Conservation (phyloP, 768 basidiomycete genomes). For the Mycena venus region DNA sequence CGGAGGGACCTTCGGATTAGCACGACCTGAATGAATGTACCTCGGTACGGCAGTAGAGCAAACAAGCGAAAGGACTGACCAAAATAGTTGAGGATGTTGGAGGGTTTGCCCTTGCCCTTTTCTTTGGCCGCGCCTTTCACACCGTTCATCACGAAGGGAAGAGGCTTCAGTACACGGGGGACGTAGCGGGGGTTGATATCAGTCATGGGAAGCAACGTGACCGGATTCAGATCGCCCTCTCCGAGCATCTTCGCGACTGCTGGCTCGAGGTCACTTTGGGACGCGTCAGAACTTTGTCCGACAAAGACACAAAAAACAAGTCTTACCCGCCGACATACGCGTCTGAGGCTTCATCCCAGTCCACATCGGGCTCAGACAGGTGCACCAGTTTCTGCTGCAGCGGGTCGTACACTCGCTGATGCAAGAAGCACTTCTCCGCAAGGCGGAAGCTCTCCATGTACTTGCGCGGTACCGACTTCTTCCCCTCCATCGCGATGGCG, state of each 20-base stretch:
- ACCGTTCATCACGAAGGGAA: constrained; percentile 39
- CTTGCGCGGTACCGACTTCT: constrained; percentile 80
- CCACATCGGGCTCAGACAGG: constrained; percentile 71
- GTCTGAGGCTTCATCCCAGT: constrained; percentile 73
- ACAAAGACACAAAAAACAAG: background rate
- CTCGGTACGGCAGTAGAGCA: constrained; percentile 4
- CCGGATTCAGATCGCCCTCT: constrained; percentile 78
- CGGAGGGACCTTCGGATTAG: constrained; percentile 57
- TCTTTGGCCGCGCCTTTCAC: constrained; percentile 48
- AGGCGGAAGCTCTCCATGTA: constrained; percentile 83
- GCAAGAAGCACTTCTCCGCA: constrained; percentile 93
- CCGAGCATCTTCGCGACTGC: constrained; percentile 76
- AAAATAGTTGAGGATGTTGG: constrained; percentile 73
- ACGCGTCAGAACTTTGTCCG: background rate
- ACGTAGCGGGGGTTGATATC: constrained; percentile 82
- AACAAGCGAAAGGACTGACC: constrained; percentile 55
- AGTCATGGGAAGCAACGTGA: constrained; percentile 74
- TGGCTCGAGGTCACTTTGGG: constrained; percentile 72
- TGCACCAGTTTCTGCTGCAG: constrained; percentile 72
- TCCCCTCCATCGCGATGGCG: constrained; percentile 84
- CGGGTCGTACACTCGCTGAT: constrained; percentile 95
- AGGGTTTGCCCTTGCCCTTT: constrained; percentile 65
- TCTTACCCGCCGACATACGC: constrained; percentile 80
- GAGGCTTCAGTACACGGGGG: constrained; percentile 65
- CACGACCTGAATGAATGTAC: constrained; percentile 44